Evolutionary conservation across 2,329 filamentous ascomycete genomes (phyloP).

Genomic region (Xylariaceae sp.): DNA sequence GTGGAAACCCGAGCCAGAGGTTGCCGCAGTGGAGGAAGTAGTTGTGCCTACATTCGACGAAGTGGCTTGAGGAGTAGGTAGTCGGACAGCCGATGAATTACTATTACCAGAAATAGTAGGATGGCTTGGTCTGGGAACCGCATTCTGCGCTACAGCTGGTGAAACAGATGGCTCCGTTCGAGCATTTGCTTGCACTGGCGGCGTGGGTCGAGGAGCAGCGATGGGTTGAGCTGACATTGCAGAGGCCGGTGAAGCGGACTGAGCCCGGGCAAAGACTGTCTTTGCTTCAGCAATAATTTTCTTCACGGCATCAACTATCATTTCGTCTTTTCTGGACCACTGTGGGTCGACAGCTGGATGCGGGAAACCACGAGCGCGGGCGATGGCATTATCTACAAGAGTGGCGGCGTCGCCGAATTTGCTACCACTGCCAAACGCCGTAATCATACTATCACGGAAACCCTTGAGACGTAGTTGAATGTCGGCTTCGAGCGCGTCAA

Average conservation of each 20-base stretch:
- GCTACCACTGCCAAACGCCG: conserved; percentile 22
- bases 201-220: conserved; percentile 16
- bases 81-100: conserved; percentile 1
- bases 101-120: conserved; percentile 12
- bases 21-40: conserved; percentile 17
- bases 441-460: conserved; percentile 32
- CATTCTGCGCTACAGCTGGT: conserved; percentile 21
- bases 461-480: conserved; percentile 30
- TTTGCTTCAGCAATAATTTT: conserved; percentile 32
- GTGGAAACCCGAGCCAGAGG: conserved; percentile 18
- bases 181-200: conserved; percentile 12
- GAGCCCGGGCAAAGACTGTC: conserved; percentile 21
- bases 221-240: conserved; percentile 10
- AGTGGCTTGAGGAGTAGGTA: conserved; percentile 2
- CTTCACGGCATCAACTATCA: conserved; percentile 32
- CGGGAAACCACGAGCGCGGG: conserved; percentile 31
- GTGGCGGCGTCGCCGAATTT: conserved; percentile 32
- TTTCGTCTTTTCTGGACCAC: conserved; percentile 31
- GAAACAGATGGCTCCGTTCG: conserved; percentile 25
- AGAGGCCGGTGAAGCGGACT: conserved; percentile 15
- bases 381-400: conserved; percentile 34
- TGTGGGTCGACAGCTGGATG: conserved; percentile 25
- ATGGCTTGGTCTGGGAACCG: conserved; percentile 7
- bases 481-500: conserved; percentile 25
- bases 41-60: conserved; percentile 9